These are phyloP conservation scores for Coccomyxa sp. DNA, from an alignment of 139 green algal genomes.

Conservation along the genomic window DNA sequence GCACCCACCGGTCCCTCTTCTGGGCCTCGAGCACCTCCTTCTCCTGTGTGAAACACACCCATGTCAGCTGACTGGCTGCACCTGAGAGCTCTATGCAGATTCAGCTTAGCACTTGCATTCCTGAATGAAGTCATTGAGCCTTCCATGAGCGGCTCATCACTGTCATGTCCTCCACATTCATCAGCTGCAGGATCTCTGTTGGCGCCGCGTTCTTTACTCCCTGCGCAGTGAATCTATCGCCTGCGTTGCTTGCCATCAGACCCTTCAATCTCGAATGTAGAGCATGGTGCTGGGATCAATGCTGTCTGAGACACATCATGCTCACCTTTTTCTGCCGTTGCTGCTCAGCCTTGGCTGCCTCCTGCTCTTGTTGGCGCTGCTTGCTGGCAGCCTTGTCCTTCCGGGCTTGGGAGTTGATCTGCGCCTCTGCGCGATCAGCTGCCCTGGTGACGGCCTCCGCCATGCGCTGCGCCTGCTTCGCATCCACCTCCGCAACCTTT, in stretches of 20 bases:
- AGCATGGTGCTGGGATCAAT: no score
- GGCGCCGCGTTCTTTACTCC: no score
- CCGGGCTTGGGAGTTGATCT: not conserved
- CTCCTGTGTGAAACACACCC: not conserved
- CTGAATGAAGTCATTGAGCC: not conserved
- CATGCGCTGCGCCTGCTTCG: not conserved
- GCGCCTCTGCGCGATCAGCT: not conserved
- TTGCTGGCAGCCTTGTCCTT: not conserved
- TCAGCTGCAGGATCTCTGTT: no score
- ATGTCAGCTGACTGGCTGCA: not conserved
- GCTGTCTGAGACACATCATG: not conserved
- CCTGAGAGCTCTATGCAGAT: not conserved
- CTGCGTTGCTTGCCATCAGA: no score
- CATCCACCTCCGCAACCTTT: not conserved
- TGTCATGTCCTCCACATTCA: no score
- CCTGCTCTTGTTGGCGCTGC: not conserved
- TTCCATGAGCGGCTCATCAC: no score
- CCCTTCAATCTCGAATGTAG: no score
- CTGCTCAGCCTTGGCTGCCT: not conserved
- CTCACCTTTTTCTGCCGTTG: not conserved
- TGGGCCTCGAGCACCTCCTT: not conserved
- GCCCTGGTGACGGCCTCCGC: conserved; percentile 4
- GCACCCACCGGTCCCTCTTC: conserved; percentile 6
- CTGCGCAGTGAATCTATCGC: no score
- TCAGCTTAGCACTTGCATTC: not conserved